phyloP scores from a whole-genome alignment of 441 rosid genomes.

The Adansonia gregorii region DNA sequence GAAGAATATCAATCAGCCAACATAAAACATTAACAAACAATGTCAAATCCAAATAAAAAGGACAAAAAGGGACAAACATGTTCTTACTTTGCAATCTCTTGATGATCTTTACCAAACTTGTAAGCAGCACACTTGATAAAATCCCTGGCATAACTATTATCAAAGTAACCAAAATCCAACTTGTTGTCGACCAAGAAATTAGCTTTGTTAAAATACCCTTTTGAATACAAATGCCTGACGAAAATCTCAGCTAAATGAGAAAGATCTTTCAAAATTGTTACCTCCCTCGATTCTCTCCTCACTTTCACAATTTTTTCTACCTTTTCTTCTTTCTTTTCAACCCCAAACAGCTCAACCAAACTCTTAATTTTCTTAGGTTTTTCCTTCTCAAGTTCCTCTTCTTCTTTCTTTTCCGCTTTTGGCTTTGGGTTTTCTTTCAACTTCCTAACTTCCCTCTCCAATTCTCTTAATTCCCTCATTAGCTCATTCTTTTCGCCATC shows the following conservation, averaged over 20 bases:
- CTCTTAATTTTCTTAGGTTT: conserved; percentile 27
- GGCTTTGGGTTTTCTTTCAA: conserved; percentile 35
- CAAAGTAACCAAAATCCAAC: conserved; percentile 54
- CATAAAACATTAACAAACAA: not conserved
- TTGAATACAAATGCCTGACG: conserved; percentile 50
- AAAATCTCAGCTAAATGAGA: conserved; percentile 54
- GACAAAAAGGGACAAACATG: not conserved
- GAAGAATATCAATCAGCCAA: conserved; percentile 9
- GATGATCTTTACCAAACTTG: conserved; percentile 63
- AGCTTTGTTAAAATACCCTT: conserved; percentile 68
- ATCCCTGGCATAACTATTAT: conserved; percentile 53
- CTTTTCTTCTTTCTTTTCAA: not conserved
- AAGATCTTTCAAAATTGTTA: conserved; percentile 49
- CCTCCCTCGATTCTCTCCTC: conserved; percentile 24
- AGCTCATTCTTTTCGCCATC: conserved; percentile 34
- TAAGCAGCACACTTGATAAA: conserved; percentile 59
- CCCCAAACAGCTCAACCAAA: conserved; percentile 39
- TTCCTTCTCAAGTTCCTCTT: conserved; percentile 24
- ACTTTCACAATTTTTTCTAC: not conserved
- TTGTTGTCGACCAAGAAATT: conserved; percentile 51
- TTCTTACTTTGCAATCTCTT: conserved; percentile 77
- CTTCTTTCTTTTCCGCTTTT: not conserved
- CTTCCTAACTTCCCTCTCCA: conserved; percentile 48
- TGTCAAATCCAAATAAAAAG: conserved; percentile 4
- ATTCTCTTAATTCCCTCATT: conserved; percentile 40